Conservation (phyloP, 179 eudicot genomes). For the Actinidia arguta region DNA sequence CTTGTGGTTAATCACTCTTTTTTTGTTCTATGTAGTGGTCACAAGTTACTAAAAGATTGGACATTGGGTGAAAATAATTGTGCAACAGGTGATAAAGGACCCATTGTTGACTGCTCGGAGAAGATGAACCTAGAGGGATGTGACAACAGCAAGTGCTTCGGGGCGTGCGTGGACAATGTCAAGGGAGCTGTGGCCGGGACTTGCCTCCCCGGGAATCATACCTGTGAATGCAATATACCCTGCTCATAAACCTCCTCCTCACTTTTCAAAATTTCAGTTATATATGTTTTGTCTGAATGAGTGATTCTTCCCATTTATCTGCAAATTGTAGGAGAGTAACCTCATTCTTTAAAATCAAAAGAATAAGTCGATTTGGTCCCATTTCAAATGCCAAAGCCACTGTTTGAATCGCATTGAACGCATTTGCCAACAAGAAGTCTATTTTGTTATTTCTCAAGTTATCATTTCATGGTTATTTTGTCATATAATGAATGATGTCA, state of each 20-base stretch:
- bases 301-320: background rate
- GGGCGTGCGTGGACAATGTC: background rate
- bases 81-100: conserved; percentile 15
- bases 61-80: background rate
- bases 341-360: background rate
- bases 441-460: too few relatives aligned
- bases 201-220: conserved; percentile 13
- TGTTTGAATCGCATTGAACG: too few relatives aligned
- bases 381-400: too few relatives aligned
- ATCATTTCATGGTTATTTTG: too few relatives aligned
- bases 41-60: background rate
- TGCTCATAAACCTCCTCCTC: background rate
- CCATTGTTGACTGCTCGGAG: background rate
- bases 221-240: conserved; percentile 3
- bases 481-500: too few relatives aligned
- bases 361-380: background rate
- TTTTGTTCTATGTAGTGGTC: background rate
- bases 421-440: too few relatives aligned
- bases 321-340: background rate
- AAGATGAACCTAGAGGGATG: background rate
- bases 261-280: background rate
- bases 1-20: background rate
- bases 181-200: conserved; percentile 14
- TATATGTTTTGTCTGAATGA: too few relatives aligned
- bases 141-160: background rate